Evolutionary conservation across 2,329 filamentous ascomycete genomes (phyloP), one percentile per base, ranked within the genome.

Genomic region (Sclerotiophoma versabilis): DNA sequence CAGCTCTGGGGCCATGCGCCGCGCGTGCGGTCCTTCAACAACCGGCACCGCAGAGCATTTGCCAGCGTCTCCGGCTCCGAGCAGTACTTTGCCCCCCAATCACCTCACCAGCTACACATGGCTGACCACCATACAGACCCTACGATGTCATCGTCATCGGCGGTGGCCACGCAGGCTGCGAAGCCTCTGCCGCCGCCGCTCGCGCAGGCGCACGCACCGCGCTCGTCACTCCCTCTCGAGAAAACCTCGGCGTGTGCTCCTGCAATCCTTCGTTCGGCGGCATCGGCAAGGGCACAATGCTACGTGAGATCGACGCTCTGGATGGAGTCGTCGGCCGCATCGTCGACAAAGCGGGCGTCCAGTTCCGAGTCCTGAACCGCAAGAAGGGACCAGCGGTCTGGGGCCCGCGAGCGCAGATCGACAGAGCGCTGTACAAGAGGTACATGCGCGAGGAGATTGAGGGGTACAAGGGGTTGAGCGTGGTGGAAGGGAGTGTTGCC

Each of bases 221-320:
- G 1, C 84, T 99, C 62, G 83, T 99, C 42, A 99, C 95, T 1
- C 95, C 93, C 2, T 92, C 90, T 56, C 76, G 91, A 53, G 88
- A 93, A 54, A 96, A 97, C 66, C 87, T 98, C 17, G 93, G 93
- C 49, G 91, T 95, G 25, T 98, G 93, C 78, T 97, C 93, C 29
- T 98, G 93, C 79, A 98, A 98, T 73, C 93, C 93, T 1, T 96
- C 92, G 60, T 96, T 99, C 71, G 95, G 95, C 32, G 95, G 95
- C n/a, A 98, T 99, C 65, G 95, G 95, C 37, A 99, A 99, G 74
- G 95, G 95, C 14, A 98, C 91, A 9, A 97, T 99, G 80, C 81
- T 99, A 44, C 88, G 93, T 34, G 95, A 99, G 76, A 88, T 99
- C 26, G 95, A 99, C 78, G 95, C 95, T 0, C 81, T 99, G 55